Evolutionary conservation across 2,329 filamentous ascomycete species (phyloP).

Genomic region (Sphaerostilbella broomeana): DNA sequence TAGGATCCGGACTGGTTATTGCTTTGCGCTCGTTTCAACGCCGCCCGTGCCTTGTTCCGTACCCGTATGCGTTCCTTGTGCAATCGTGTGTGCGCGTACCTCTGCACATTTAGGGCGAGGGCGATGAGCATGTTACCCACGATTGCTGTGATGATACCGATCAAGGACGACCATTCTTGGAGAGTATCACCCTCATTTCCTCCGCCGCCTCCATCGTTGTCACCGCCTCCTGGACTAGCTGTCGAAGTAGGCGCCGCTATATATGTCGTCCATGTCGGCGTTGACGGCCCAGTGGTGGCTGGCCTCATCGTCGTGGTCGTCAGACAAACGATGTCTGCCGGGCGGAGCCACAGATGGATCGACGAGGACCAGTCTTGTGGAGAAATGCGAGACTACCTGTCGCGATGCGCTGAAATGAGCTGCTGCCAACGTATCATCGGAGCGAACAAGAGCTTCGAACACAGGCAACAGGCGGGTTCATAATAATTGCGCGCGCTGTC

Average conservation of each 20-base stretch:
- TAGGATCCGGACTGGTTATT: slow-evolving; percentile 26
- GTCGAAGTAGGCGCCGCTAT: slow-evolving; percentile 9
- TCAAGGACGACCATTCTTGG: slow-evolving; percentile 81
- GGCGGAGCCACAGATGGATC: slow-evolving; percentile 14
- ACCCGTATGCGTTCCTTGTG: slow-evolving; percentile 60
- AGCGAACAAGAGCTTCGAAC: slow-evolving; percentile 6
- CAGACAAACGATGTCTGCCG: slow-evolving; percentile 13
- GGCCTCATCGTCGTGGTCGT: slow-evolving; percentile 21
- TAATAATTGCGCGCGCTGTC: not conserved
- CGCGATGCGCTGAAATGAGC: slow-evolving; percentile 6
- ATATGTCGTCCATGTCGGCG: slow-evolving; percentile 15
- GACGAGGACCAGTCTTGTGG: slow-evolving; percentile 5
- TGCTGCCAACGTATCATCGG: slow-evolving; percentile 12
- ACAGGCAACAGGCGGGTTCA: not conserved
- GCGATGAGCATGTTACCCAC: slow-evolving; percentile 90
- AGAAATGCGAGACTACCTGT: slow-evolving; percentile 9
- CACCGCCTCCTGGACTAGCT: slow-evolving; percentile 1
- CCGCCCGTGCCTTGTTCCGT: slow-evolving; percentile 47
- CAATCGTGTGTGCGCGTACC: slow-evolving; percentile 86
- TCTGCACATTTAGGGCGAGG: slow-evolving; percentile 90
- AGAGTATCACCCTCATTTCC: slow-evolving; percentile 40
- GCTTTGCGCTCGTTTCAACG: slow-evolving; percentile 40
- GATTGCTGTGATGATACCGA: slow-evolving; percentile 90
- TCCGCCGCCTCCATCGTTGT: slow-evolving; percentile 15
- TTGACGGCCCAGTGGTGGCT: slow-evolving; percentile 20